Conservation (phyloP, 139 green algal genomes). For the Gonium pectorale region DNA sequence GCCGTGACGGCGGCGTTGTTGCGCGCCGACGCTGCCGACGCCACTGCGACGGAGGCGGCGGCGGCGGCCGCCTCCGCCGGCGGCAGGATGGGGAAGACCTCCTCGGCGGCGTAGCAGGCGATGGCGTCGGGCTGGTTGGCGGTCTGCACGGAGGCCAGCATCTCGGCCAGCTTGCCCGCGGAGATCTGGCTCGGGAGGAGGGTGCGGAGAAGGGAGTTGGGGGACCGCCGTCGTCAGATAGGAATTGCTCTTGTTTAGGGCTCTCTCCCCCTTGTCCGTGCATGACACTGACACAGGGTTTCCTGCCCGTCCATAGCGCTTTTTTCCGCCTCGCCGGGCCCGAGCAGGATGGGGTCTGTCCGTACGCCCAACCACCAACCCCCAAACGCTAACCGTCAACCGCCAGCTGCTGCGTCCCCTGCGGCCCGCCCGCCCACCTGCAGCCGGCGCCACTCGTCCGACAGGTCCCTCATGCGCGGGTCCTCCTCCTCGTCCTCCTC, state of each 20-base stretch:
- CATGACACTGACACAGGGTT: too few species aligned
- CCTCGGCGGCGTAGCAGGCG: background rate
- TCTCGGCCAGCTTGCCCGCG: background rate
- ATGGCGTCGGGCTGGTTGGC: background rate
- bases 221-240: too few species aligned
- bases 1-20: background rate
- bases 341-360: too few species aligned
- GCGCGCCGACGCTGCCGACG: background rate
- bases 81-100: too few species aligned
- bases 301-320: too few species aligned
- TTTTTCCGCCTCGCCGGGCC: too few species aligned
- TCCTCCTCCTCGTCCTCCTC: conserved; percentile 13
- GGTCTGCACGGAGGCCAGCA: background rate
- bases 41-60: background rate
- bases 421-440: conserved; percentile 28
- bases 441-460: conserved; percentile 25
- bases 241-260: too few species aligned
- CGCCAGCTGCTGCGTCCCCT: too few species aligned
- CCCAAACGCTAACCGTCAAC: too few species aligned
- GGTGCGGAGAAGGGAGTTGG: too few species aligned
- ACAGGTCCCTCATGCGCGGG: conserved; percentile 17
- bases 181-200: background rate
- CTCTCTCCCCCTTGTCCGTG: too few species aligned
- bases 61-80: background rate
- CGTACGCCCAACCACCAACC: too few species aligned